Conservation (phyloP, 1,139 yeast genomes). For the Geotrichum histeridarum region DNA sequence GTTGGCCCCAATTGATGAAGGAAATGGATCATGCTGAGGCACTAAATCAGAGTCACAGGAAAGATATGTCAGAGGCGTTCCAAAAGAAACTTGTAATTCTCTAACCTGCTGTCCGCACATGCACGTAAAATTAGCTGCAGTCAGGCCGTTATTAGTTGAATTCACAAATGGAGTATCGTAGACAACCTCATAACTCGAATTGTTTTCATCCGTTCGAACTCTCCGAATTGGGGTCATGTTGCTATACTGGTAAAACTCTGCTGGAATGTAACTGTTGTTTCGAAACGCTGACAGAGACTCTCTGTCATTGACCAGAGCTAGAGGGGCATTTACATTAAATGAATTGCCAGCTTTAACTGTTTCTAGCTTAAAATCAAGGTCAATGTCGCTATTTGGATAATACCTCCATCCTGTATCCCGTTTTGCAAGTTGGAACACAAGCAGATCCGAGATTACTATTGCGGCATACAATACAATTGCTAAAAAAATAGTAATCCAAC, state of each 20-base stretch:
- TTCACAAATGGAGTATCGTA: background rate
- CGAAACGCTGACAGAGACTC: background rate
- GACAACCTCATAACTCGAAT: background rate
- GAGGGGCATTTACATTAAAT: background rate
- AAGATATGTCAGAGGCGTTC: background rate
- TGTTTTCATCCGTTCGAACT: too few species aligned
- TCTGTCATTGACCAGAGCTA: background rate
- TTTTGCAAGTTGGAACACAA: slow-evolving; percentile 3
- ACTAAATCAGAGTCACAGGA: background rate
- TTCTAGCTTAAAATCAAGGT: background rate
- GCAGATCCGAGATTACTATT: slow-evolving; percentile 1
- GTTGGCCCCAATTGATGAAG: slow-evolving; percentile 1
- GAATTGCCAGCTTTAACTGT: background rate
- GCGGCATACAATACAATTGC: background rate
- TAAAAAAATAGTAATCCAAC: background rate
- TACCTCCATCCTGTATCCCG: background rate
- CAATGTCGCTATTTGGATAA: background rate
- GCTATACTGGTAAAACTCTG: background rate
- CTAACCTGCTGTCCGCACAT: slow-evolving; percentile 1
- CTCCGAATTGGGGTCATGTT: background rate
- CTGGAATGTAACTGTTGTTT: background rate
- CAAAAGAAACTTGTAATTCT: background rate
- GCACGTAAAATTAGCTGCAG: background rate
- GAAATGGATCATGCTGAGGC: background rate
- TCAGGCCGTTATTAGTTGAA: background rate